phyloP scores from a whole-genome alignment of 352 stramenopile species.

The Phytophthora cajani region DNA sequence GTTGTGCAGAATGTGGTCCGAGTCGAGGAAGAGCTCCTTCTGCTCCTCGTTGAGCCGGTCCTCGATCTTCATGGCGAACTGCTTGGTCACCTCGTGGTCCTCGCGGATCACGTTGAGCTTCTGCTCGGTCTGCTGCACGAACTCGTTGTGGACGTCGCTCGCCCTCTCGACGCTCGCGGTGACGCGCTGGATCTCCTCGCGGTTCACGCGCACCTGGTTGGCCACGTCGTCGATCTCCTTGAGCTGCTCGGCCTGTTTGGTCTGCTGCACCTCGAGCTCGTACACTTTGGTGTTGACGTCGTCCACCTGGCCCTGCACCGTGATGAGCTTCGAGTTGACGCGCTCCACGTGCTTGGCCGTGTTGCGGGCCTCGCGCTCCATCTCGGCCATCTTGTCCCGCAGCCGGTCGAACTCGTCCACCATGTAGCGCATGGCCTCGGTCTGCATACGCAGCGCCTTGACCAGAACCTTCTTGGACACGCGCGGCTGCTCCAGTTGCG shows the following conservation, averaged over 20 bases:
- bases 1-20: conserved; percentile 82
- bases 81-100: conserved; percentile 79
- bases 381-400: conserved; percentile 73
- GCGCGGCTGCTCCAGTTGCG: conserved; percentile 74
- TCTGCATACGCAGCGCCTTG: conserved; percentile 85
- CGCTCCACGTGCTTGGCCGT: conserved; percentile 82
- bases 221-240: conserved; percentile 79
- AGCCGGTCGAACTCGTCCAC: conserved; percentile 86
- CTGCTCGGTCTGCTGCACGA: conserved; percentile 60
- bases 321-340: conserved; percentile 80
- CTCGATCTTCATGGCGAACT: conserved; percentile 87
- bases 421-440: conserved; percentile 84
- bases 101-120: conserved; percentile 59
- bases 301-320: conserved; percentile 77
- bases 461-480: conserved; percentile 87
- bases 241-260: conserved; percentile 67
- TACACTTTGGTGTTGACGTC: conserved; percentile 68
- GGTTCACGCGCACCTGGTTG: conserved; percentile 49
- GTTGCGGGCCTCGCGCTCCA: conserved; percentile 80
- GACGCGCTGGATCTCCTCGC: conserved; percentile 59
- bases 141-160: conserved; percentile 49
- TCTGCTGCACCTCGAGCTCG: conserved; percentile 68
- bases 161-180: conserved; percentile 57
- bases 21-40: conserved; percentile 81
- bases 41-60: conserved; percentile 85